Conservation (phyloP, 2,329 filamentous ascomycete genomes). For the Exophiala sideris region DNA sequence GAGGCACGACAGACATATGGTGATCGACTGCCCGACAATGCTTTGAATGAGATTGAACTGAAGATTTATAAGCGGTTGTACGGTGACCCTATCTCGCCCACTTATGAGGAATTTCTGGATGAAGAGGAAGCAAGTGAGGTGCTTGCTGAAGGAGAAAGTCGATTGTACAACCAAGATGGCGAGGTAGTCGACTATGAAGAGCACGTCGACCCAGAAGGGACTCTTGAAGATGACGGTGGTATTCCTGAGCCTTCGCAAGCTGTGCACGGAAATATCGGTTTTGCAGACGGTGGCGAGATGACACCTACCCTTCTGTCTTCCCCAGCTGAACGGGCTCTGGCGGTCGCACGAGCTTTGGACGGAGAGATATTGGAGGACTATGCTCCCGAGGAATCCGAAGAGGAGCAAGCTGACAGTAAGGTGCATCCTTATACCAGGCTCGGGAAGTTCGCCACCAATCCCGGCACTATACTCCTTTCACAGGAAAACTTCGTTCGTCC, state of each 20-base stretch:
- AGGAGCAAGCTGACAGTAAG: conserved; percentile 36
- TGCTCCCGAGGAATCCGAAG: conserved; percentile 38
- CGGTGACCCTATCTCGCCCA: conserved; percentile 58
- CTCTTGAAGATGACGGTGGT: not conserved
- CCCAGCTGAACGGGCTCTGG: conserved; percentile 32
- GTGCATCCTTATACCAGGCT: conserved; percentile 68
- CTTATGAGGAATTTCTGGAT: conserved; percentile 30
- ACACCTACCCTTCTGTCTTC: conserved; percentile 18
- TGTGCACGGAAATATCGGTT: conserved; percentile 16
- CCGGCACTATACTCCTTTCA: conserved; percentile 73
- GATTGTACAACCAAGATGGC: conserved; percentile 38
- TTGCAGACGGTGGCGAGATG: conserved; percentile 9
- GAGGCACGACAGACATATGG: conserved; percentile 72
- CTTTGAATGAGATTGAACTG: conserved; percentile 68
- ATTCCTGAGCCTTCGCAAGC: not conserved
- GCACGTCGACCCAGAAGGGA: not conserved
- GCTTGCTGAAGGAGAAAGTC: conserved; percentile 33
- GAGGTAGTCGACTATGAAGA: conserved; percentile 34
- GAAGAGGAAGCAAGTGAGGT: conserved; percentile 33
- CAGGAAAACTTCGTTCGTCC: conserved; percentile 66
- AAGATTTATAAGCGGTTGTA: conserved; percentile 76
- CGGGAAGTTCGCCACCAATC: conserved; percentile 71
- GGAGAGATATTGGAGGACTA: conserved; percentile 45
- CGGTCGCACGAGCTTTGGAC: conserved; percentile 39
- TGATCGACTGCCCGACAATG: conserved; percentile 68